Conservation (phyloP, 345 rosid genomes). For the Microcos paniculata region DNA sequence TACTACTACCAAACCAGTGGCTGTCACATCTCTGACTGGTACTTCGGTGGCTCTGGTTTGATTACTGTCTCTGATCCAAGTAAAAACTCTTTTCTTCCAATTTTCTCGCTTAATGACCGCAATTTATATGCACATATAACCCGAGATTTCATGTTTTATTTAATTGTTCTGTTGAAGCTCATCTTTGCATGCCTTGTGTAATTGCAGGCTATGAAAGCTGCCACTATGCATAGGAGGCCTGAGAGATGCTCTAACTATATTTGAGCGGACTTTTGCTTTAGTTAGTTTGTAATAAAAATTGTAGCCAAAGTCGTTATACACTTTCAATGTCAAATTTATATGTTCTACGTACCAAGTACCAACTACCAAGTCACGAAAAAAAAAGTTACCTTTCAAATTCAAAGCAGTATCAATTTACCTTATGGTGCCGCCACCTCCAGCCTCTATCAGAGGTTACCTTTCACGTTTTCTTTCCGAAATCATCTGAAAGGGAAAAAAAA, state of each 20-base stretch:
- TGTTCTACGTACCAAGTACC: too few relatives aligned
- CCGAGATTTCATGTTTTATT: neutral
- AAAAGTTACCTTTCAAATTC: neutral
- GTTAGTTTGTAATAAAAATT: neutral
- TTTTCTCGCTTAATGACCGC: neutral
- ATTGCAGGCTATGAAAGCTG: conserved; percentile 20
- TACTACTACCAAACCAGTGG: neutral
- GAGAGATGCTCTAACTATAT: neutral
- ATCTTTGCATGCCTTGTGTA: neutral
- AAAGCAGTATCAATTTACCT: neutral
- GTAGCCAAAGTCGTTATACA: neutral
- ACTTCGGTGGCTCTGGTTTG: conserved; percentile 3
- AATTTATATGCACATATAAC: neutral
- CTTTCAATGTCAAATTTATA: neutral
- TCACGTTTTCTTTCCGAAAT: too few relatives aligned
- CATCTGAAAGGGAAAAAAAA: too few relatives aligned
- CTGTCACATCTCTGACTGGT: neutral
- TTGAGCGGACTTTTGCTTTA: neutral
- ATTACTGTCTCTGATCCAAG: conserved; percentile 7
- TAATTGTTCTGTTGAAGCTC: neutral
- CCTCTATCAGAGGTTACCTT: too few relatives aligned
- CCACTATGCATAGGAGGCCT: neutral
- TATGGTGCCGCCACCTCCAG: too few relatives aligned
- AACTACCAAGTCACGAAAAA: too few relatives aligned
- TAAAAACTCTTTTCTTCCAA: neutral